These are phyloP conservation scores for Peribolospora kevripleyi DNA, from an alignment of 768 basidiomycete genomes.

Conservation along the genomic window DNA sequence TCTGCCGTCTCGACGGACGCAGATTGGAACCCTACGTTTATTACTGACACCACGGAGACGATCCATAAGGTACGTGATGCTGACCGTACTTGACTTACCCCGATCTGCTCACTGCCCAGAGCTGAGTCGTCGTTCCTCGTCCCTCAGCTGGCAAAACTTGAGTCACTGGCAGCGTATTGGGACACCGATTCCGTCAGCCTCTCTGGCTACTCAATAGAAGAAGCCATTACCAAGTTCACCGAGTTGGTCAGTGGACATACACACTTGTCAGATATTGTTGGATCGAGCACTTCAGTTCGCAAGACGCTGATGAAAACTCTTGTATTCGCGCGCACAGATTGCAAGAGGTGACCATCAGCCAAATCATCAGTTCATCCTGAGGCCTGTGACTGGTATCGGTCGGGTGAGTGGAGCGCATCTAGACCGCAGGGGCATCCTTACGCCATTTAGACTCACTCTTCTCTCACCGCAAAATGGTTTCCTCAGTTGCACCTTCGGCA, in stretches of 20 bases:
- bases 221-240: slow-evolving; percentile 47
- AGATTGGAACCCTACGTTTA: slow-evolving; percentile 71
- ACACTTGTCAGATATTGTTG: not conserved
- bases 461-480: not conserved
- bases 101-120: not conserved
- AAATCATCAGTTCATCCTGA: slow-evolving; percentile 76
- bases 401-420: slow-evolving; percentile 28
- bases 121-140: slow-evolving; percentile 16
- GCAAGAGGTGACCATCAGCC: slow-evolving; percentile 27
- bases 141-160: slow-evolving; percentile 43
- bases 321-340: slow-evolving; percentile 22
- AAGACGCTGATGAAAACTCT: not conserved
- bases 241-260: slow-evolving; percentile 31
- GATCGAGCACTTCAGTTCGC: slow-evolving; percentile 6
- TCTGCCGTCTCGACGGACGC: slow-evolving; percentile 70
- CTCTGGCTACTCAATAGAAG: slow-evolving; percentile 36
- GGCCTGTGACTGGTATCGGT: slow-evolving; percentile 86
- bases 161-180: slow-evolving; percentile 76
- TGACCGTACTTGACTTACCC: not conserved
- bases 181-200: slow-evolving; percentile 74
- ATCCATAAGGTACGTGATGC: slow-evolving; percentile 50
- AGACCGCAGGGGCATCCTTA: too few relatives aligned
- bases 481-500: slow-evolving; percentile 57
- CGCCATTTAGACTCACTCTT: not conserved
- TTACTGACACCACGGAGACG: slow-evolving; percentile 60